Percentiles rank a stretch among this genome's conserved stretches.
These are phyloP conservation scores for Gossypium schwendimanii DNA, from an alignment of 441 rosid species.

Conservation along the genomic window DNA sequence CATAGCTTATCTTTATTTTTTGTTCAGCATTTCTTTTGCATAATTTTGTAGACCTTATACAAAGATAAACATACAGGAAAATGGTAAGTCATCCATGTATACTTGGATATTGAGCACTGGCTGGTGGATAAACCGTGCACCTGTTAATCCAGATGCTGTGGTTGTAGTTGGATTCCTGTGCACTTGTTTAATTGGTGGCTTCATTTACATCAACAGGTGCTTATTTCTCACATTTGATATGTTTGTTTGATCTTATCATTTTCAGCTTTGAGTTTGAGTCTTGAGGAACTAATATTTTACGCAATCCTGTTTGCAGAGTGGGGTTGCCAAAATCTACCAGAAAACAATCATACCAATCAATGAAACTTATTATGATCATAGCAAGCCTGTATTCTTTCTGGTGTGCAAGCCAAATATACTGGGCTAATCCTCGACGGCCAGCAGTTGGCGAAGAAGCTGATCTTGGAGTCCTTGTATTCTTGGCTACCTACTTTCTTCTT, in stretches of 20 bases:
- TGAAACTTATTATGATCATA: slow-evolving; percentile 29
- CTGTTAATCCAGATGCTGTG: slow-evolving; percentile 56
- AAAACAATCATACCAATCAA: slow-evolving; percentile 30
- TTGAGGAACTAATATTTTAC: slow-evolving; percentile 1
- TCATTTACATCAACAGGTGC: slow-evolving; percentile 54
- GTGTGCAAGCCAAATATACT: slow-evolving; percentile 57
- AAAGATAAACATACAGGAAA: slow-evolving; percentile 33
- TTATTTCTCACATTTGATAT: not conserved
- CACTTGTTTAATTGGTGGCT: slow-evolving; percentile 43
- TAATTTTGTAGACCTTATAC: not conserved
- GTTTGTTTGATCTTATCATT: not conserved
- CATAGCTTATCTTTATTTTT: not conserved
- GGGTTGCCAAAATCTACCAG: slow-evolving; percentile 20
- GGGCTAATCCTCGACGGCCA: slow-evolving; percentile 46
- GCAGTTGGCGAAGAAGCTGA: slow-evolving; percentile 77
- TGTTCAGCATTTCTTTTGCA: not conserved
- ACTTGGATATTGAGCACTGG: slow-evolving; percentile 67
- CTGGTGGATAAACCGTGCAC: slow-evolving; percentile 63
- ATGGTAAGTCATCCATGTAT: slow-evolving; percentile 50
- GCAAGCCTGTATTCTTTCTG: slow-evolving; percentile 46
- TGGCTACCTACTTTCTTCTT: slow-evolving; percentile 42
- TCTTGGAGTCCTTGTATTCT: slow-evolving; percentile 51
- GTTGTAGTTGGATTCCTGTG: slow-evolving; percentile 48
- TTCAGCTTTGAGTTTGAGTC: not conserved
- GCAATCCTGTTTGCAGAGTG: slow-evolving; percentile 28